Evolutionary conservation across 2,329 filamentous ascomycete genomes (phyloP).

Genomic region (Geoglossum cookeanum): DNA sequence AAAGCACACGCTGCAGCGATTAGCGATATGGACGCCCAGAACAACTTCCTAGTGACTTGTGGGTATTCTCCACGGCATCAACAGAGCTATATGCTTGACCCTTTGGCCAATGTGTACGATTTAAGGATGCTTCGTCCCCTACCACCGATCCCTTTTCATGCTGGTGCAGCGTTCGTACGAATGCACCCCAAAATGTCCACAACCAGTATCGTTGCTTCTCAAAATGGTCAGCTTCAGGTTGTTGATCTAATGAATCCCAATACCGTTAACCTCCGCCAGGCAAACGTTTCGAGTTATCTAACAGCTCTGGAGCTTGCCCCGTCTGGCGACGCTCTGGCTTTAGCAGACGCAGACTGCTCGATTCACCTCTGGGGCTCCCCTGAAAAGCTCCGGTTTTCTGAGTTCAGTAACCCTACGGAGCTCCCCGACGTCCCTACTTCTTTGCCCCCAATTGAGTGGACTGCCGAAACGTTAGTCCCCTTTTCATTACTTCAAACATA

Average conservation of each 20-base stretch:
- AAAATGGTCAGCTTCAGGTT: constrained; percentile 83
- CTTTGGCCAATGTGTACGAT: constrained; percentile 88
- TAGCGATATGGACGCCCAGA: constrained; percentile 93
- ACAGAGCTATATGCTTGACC: constrained; percentile 66
- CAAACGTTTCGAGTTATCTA: constrained; percentile 56
- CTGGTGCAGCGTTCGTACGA: constrained; percentile 80
- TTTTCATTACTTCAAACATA: not conserved
- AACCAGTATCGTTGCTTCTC: constrained; percentile 82
- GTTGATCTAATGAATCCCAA: constrained; percentile 91
- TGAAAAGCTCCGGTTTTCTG: constrained; percentile 69
- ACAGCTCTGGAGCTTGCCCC: constrained; percentile 71
- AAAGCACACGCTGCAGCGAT: constrained; percentile 75
- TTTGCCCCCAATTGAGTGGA: constrained; percentile 45
- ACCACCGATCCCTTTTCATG: constrained; percentile 78
- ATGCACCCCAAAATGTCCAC: constrained; percentile 95
- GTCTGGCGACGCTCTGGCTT: constrained; percentile 66
- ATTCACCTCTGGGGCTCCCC: constrained; percentile 82
- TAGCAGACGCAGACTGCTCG: constrained; percentile 59
- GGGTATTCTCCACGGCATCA: constrained; percentile 75
- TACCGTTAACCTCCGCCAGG: constrained; percentile 66
- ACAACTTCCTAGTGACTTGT: constrained; percentile 89
- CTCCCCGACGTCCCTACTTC: constrained; percentile 49
- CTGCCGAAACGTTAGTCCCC: constrained; percentile 41
- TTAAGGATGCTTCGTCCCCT: constrained; percentile 77
- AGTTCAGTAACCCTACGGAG: constrained; percentile 58